Conservation (phyloP, 495 filamentous ascomycete species). For the Aspergillus taichungensis region DNA sequence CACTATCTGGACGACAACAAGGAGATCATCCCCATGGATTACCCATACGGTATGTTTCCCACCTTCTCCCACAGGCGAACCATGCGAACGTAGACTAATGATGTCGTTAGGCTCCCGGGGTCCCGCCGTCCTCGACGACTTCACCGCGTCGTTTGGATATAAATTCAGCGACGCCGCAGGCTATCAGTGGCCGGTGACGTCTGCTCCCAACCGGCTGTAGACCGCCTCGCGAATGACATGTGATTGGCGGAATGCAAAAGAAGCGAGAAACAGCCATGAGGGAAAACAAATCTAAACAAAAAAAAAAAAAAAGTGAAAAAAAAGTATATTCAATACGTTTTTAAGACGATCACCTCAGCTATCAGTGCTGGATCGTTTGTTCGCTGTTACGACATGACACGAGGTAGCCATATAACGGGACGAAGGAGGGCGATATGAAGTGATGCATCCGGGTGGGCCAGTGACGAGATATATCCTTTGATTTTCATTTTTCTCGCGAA, state of each 20-base stretch:
- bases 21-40: constrained; percentile 99
- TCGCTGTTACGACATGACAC: too few relatives aligned
- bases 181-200: constrained; percentile 84
- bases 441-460: too few relatives aligned
- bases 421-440: too few relatives aligned
- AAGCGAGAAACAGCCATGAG: constrained; percentile 2
- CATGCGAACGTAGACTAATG: constrained; percentile 4
- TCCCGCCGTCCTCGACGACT: constrained; percentile 93
- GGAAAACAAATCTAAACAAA: constrained; percentile 1
- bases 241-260: constrained; percentile 3
- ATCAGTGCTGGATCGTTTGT: too few relatives aligned
- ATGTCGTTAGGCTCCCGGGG: constrained; percentile 72
- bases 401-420: too few relatives aligned
- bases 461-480: too few relatives aligned
- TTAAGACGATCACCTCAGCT: too few relatives aligned
- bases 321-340: not conserved
- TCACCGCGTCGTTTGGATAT: constrained; percentile 95
- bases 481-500: too few relatives aligned
- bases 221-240: constrained; percentile 16
- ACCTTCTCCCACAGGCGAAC: not conserved
- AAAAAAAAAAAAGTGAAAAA: not conserved
- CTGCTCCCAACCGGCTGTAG: constrained; percentile 64
- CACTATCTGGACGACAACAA: constrained; percentile 98
- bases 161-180: constrained; percentile 97
- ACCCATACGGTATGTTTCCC: constrained; percentile 80